A percentile compares a stretch with the other conserved stretches of the same genome.
Conservation (phyloP, 768 basidiomycete genomes). For the Ephemerocybe angulata region DNA sequence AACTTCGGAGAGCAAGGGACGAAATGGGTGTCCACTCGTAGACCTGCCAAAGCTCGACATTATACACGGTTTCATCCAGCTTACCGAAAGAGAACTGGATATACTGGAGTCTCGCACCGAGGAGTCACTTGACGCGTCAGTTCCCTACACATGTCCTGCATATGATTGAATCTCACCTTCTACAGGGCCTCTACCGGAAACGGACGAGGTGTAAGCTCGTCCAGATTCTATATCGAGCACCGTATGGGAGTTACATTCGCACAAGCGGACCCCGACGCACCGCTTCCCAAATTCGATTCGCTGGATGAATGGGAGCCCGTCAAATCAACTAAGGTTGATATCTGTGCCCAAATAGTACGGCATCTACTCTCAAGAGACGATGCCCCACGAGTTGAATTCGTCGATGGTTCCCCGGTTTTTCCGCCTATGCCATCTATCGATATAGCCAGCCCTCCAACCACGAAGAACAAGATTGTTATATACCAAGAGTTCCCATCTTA, state of each 20-base stretch:
- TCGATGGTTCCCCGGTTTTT: neutral
- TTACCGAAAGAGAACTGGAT: neutral
- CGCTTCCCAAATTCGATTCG: constrained; percentile 7
- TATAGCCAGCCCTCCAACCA: neutral
- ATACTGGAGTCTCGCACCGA: neutral
- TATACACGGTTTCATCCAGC: neutral
- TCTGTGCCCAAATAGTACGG: neutral
- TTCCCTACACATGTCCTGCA: neutral
- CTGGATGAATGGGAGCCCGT: constrained; percentile 13
- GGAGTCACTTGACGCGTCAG: neutral
- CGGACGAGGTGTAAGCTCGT: neutral
- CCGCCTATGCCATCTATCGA: neutral
- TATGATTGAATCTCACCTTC: neutral
- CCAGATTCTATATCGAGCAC: constrained; percentile 17
- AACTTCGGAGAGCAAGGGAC: constrained; percentile 13
- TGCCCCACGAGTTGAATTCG: neutral
- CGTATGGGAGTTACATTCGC: constrained; percentile 8
- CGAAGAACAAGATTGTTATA: constrained; percentile 5
- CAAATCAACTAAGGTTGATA: constrained; percentile 18
- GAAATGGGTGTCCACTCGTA: constrained; percentile 12
- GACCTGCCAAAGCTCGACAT: constrained; percentile 1
- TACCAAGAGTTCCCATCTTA: constrained; percentile 17
- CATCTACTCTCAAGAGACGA: constrained; percentile 7
- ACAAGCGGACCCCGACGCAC: neutral
- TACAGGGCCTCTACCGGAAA: neutral